Conservation (phyloP, 2,329 filamentous ascomycete species). For the Talaromyces sp. region DNA sequence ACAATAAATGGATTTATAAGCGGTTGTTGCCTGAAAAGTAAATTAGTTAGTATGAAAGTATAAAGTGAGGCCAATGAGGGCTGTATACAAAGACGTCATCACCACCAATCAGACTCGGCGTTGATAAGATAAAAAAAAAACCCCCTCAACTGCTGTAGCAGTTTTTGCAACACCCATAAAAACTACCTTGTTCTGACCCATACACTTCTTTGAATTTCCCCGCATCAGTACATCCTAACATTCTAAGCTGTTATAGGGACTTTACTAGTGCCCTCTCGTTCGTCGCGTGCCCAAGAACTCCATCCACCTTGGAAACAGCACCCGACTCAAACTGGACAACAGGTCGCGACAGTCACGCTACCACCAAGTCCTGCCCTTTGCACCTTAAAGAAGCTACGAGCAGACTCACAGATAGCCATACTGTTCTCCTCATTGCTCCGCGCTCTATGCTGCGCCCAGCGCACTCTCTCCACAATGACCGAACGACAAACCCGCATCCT, state of each 20-base stretch:
- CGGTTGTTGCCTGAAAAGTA: neutral
- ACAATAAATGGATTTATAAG: neutral
- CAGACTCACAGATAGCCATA: neutral
- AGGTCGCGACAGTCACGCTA: neutral
- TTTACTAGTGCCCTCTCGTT: neutral
- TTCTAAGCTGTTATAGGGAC: too few relatives aligned
- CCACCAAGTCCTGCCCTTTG: neutral
- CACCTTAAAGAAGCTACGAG: too few relatives aligned
- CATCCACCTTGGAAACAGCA: neutral
- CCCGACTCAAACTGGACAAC: neutral
- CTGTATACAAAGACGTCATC: conserved; percentile 6
- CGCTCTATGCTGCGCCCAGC: conserved; percentile 3
- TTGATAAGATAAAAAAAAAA: conserved; percentile 11
- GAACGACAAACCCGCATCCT: conserved; percentile 32
- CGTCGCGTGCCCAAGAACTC: neutral
- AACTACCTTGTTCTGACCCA: neutral
- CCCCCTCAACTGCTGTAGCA: neutral
- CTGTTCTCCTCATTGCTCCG: conserved; percentile 12
- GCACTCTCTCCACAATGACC: conserved; percentile 12
- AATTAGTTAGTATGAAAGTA: too few relatives aligned
- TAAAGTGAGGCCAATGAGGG: neutral
- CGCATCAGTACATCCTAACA: neutral
- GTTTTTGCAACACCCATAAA: neutral
- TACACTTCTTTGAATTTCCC: neutral
- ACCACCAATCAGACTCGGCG: conserved; percentile 3